These are phyloP conservation scores for Fusarium sp. DNA, from an alignment of 2,329 filamentous ascomycete species.

Conservation along the genomic window DNA sequence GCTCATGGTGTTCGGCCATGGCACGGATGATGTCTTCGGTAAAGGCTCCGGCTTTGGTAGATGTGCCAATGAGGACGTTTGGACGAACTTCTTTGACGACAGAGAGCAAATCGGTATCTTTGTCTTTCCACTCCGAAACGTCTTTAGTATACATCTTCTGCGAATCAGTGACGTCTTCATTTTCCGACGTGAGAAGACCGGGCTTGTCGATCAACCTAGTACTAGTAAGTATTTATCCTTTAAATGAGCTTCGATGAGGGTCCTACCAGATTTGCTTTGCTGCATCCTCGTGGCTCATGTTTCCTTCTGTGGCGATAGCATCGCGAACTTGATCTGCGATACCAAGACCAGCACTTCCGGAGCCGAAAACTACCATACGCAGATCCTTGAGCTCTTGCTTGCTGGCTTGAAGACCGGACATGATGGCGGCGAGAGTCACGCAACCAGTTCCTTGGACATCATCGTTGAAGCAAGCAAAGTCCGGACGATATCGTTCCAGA, in stretches of 20 bases:
- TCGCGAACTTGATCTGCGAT: slow-evolving; percentile 88
- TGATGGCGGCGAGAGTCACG: slow-evolving; percentile 84
- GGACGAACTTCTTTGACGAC: slow-evolving; percentile 79
- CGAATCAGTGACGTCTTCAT: slow-evolving; percentile 68
- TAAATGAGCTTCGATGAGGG: not conserved
- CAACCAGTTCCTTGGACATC: slow-evolving; percentile 91
- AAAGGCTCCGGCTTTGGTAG: slow-evolving; percentile 80
- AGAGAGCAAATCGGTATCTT: slow-evolving; percentile 68
- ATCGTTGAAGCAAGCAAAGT: slow-evolving; percentile 89
- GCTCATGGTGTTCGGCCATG: slow-evolving; percentile 78
- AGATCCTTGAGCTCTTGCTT: slow-evolving; percentile 74
- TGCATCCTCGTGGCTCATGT: slow-evolving; percentile 77
- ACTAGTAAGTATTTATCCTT: not conserved
- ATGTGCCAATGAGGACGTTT: slow-evolving; percentile 86
- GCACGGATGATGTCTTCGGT: slow-evolving; percentile 77
- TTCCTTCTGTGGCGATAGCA: slow-evolving; percentile 76
- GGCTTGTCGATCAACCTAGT: slow-evolving; percentile 83
- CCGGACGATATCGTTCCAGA: slow-evolving; percentile 77
- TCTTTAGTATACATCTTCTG: slow-evolving; percentile 75
- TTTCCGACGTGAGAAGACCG: slow-evolving; percentile 75
- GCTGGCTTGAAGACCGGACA: slow-evolving; percentile 78
- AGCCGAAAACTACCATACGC: slow-evolving; percentile 80
- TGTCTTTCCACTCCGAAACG: slow-evolving; percentile 70
- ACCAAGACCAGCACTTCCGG: slow-evolving; percentile 83
- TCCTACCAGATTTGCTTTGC: slow-evolving; percentile 79